phyloP scores from a whole-genome alignment of 2,329 filamentous ascomycete genomes.

The Passalora sequoiae region DNA sequence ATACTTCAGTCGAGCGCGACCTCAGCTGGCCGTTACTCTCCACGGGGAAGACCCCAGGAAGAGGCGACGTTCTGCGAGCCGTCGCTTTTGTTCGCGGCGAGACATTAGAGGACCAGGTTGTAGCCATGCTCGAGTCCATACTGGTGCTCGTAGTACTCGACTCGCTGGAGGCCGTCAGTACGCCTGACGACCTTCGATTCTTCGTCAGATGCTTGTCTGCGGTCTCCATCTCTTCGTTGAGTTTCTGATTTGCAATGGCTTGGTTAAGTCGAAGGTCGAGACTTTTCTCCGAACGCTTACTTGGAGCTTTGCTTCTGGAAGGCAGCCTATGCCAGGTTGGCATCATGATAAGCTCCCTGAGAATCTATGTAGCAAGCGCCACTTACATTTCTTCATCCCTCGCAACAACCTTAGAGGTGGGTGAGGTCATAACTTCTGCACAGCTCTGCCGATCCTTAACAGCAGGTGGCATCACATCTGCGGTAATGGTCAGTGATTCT shows the following conservation, averaged over 20 bases:
- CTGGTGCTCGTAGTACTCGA: not conserved
- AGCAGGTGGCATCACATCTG: not conserved
- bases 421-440: not conserved
- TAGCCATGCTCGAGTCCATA: not conserved
- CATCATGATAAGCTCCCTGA: not conserved
- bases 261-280: conserved; percentile 1
- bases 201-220: not conserved
- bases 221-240: not conserved
- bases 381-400: not conserved
- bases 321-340: not conserved
- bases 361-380: not conserved
- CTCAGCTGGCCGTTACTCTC: not conserved
- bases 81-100: not conserved
- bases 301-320: not conserved
- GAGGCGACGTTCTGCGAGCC: not conserved
- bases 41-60: not conserved
- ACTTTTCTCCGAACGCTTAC: not conserved
- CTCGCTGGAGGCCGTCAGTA: too few relatives aligned
- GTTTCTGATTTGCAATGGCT: not conserved
- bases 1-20: not conserved
- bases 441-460: not conserved
- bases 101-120: not conserved
- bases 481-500: not conserved
- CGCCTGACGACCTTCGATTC: not conserved
- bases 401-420: not conserved